These are phyloP conservation scores for Punctularia strigosozonata DNA, from an alignment of 768 basidiomycete species.

Conservation along the genomic window DNA sequence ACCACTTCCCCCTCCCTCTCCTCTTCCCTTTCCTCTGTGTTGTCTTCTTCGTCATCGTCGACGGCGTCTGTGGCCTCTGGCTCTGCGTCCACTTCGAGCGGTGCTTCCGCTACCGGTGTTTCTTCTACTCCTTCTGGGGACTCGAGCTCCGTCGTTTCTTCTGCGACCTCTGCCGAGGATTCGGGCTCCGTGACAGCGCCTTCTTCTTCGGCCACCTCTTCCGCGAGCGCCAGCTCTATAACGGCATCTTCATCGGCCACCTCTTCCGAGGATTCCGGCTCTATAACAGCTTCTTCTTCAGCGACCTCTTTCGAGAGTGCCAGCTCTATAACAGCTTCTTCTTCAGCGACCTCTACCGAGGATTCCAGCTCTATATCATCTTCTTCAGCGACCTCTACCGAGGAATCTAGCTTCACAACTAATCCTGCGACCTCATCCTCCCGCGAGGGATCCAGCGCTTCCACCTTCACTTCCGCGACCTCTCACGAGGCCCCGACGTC, in stretches of 20 bases:
- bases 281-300: neutral
- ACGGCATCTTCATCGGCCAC: neutral
- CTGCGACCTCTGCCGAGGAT: no score
- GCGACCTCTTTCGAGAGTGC: neutral
- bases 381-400: neutral
- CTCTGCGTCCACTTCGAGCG: no score
- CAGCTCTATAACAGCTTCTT: neutral
- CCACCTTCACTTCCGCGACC: neutral
- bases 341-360: neutral
- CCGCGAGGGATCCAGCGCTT: neutral
- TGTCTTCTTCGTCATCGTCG: no score
- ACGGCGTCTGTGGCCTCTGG: no score
- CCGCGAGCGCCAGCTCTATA: neutral
- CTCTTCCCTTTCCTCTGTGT: no score
- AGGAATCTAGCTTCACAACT: neutral
- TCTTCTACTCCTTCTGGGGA: no score
- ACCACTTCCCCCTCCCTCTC: no score
- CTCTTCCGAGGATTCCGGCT: neutral
- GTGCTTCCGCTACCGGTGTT: no score
- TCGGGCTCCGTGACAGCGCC: neutral
- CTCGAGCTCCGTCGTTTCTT: no score
- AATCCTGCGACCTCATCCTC: neutral
- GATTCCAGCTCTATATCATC: neutral
- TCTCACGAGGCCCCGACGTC: neutral
- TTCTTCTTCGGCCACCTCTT: slow-evolving; percentile 2